Evolutionary conservation across 1,139 yeast species (phyloP).

Genomic region (Debaryomyces psychrophilus): DNA sequence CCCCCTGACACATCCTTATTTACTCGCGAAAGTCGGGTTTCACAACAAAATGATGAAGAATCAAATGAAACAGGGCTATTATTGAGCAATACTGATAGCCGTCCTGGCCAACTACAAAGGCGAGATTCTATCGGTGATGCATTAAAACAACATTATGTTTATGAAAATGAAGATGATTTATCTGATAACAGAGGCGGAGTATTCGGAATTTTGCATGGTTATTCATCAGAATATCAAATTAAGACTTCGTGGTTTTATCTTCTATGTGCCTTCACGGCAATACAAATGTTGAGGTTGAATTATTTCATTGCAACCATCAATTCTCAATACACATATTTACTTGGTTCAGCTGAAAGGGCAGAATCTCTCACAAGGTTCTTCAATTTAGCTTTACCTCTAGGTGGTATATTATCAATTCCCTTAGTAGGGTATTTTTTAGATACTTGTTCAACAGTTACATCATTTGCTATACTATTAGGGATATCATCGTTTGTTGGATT

Average conservation of each 20-base stretch:
- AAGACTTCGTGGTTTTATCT: slow-evolving; percentile 47
- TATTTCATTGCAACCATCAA: slow-evolving; percentile 51
- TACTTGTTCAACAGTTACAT: slow-evolving; percentile 37
- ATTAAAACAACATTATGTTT: slow-evolving; percentile 46
- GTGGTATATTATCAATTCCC: slow-evolving; percentile 47
- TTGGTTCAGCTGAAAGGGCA: slow-evolving; percentile 32
- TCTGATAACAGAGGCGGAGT: slow-evolving; percentile 42
- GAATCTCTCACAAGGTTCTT: slow-evolving; percentile 38
- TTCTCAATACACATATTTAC: slow-evolving; percentile 47
- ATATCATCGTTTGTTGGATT: slow-evolving; percentile 42
- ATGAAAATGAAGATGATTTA: slow-evolving; percentile 42
- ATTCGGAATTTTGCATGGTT: slow-evolving; percentile 49
- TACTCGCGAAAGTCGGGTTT: background rate
- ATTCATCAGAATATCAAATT: slow-evolving; percentile 43
- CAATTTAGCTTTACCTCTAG: slow-evolving; percentile 50
- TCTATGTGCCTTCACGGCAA: slow-evolving; percentile 42
- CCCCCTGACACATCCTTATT: slow-evolving; percentile 33
- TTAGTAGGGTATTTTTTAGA: slow-evolving; percentile 47
- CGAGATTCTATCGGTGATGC: slow-evolving; percentile 53
- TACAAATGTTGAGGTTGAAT: slow-evolving; percentile 49
- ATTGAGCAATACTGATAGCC: slow-evolving; percentile 14
- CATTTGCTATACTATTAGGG: slow-evolving; percentile 31
- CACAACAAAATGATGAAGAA: slow-evolving; percentile 25
- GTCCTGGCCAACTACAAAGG: slow-evolving; percentile 19
- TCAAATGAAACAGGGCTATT: slow-evolving; percentile 28